Evolutionary conservation across 2,329 filamentous ascomycete genomes (phyloP).

Genomic region (Botrytis squamosa): DNA sequence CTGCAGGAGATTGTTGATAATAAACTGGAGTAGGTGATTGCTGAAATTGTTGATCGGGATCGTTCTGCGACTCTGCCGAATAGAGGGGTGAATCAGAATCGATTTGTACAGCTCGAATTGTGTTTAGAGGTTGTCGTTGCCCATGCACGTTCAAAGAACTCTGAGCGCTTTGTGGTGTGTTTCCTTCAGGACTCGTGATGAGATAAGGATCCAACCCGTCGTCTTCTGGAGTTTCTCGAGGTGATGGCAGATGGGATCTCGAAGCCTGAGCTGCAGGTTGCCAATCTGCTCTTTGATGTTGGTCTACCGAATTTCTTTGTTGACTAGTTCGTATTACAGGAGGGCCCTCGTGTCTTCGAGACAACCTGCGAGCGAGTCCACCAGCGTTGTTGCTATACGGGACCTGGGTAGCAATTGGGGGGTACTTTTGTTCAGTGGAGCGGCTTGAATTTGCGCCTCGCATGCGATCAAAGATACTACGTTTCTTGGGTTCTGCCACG

Average conservation of each 20-base stretch:
- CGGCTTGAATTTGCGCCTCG: constrained; percentile 31
- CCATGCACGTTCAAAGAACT: constrained; percentile 8
- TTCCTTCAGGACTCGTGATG: constrained; percentile 30
- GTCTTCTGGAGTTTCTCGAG: constrained; percentile 35
- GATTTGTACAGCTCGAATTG: constrained; percentile 34
- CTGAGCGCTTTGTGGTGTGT: constrained; percentile 25
- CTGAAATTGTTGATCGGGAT: constrained; percentile 37
- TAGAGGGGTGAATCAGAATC: constrained; percentile 30
- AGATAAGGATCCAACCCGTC: constrained; percentile 37
- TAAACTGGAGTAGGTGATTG: constrained; percentile 23
- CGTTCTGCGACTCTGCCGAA: constrained; percentile 38
- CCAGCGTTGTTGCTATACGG: constrained; percentile 48
- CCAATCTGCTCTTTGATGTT: constrained; percentile 42
- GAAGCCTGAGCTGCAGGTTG: constrained; percentile 39
- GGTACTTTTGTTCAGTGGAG: constrained; percentile 29
- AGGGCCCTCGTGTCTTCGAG: constrained; percentile 54
- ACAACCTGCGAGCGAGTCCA: constrained; percentile 53
- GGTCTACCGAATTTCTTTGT: constrained; percentile 42
- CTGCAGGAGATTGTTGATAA: constrained; percentile 14
- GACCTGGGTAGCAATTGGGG: constrained; percentile 22
- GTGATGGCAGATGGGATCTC: constrained; percentile 35
- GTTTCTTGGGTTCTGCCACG: constrained; percentile 35
- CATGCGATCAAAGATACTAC: constrained; percentile 38
- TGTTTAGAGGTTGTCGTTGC: constrained; percentile 27
- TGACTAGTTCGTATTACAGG: constrained; percentile 44